Evolutionary conservation across 2,329 filamentous ascomycete species (phyloP).

Genomic region (Tolypocladium capitatum): DNA sequence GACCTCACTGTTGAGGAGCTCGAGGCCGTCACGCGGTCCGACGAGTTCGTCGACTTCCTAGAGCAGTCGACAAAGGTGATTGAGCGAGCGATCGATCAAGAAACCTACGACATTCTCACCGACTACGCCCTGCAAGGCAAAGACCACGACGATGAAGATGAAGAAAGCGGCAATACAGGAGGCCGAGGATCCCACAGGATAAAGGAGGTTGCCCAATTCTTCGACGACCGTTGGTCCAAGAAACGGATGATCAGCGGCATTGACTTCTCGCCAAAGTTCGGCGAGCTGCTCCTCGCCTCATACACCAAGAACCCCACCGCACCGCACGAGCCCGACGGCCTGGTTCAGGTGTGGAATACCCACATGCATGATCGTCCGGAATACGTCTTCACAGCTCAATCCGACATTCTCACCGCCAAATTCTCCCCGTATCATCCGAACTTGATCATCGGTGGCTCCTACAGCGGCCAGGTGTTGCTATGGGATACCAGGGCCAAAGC

Average conservation of each 20-base stretch:
- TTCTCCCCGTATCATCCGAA: conserved; percentile 99
- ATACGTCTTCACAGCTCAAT: conserved; percentile 93
- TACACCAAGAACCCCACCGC: conserved; percentile 97
- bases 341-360: conserved; percentile 94
- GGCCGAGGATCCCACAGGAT: conserved; percentile 62
- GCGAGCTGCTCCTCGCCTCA: conserved; percentile 80
- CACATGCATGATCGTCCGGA: conserved; percentile 90
- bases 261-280: conserved; percentile 91
- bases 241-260: conserved; percentile 95
- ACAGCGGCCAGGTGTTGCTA: conserved; percentile 88
- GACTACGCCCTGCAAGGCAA: conserved; percentile 80
- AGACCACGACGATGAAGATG: conserved; percentile 69
- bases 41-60: conserved; percentile 90
- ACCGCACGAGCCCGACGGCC: conserved; percentile 81
- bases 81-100: conserved; percentile 84
- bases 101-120: conserved; percentile 81
- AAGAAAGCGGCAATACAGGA: conserved; percentile 55
- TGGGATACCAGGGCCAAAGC: conserved; percentile 93
- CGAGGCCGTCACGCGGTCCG: conserved; percentile 76
- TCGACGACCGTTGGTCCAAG: conserved; percentile 90
- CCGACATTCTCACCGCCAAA: conserved; percentile 86
- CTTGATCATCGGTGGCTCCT: conserved; percentile 87
- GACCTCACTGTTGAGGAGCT: conserved; percentile 75
- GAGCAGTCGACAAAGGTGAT: conserved; percentile 95
- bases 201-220: conserved; percentile 86